phyloP scores from a whole-genome alignment of 2,329 filamentous ascomycete genomes.

The Colletotrichum somersetense region DNA sequence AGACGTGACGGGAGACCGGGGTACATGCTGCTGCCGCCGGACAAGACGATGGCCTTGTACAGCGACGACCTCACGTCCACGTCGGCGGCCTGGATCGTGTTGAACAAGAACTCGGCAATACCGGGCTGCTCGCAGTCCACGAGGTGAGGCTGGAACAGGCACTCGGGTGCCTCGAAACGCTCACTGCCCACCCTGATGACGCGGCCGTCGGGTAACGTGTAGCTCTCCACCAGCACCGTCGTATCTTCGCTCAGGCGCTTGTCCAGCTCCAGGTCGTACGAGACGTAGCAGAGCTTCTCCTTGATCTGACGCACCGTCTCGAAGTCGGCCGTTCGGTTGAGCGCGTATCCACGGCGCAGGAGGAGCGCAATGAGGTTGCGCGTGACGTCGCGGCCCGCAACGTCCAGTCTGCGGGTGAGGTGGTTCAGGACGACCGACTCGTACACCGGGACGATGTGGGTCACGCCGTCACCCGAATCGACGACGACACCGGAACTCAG shows the following conservation, averaged over 20 bases:
- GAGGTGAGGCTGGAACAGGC: constrained; percentile 97
- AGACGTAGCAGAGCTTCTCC: constrained; percentile 99
- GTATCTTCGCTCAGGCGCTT: constrained; percentile 97
- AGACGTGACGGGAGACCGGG: constrained; percentile 92
- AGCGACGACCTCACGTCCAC: constrained; percentile 94
- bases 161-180: constrained; percentile 97
- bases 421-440: constrained; percentile 98
- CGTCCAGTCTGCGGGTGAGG: constrained; percentile 91
- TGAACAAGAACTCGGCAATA: constrained; percentile 97
- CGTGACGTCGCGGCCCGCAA: constrained; percentile 97
- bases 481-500: constrained; percentile 96
- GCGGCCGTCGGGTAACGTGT: constrained; percentile 95
- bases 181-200: constrained; percentile 97
- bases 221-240: constrained; percentile 95
- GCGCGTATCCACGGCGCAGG: constrained; percentile 91
- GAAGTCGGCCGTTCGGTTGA: constrained; percentile 98
- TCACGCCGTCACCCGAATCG: constrained; percentile 97
- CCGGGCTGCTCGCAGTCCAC: constrained; percentile 98
- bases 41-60: constrained; percentile 97
- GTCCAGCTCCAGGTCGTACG: constrained; percentile 96
- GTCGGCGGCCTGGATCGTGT: constrained; percentile 96
- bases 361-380: constrained; percentile 96
- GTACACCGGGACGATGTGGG: constrained; percentile 98
- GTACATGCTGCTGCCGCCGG: constrained; percentile 98
- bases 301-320: constrained; percentile 99